Evolutionary conservation across 345 rosid genomes (phyloP).

Genomic region (Eucalyptus grandis): DNA sequence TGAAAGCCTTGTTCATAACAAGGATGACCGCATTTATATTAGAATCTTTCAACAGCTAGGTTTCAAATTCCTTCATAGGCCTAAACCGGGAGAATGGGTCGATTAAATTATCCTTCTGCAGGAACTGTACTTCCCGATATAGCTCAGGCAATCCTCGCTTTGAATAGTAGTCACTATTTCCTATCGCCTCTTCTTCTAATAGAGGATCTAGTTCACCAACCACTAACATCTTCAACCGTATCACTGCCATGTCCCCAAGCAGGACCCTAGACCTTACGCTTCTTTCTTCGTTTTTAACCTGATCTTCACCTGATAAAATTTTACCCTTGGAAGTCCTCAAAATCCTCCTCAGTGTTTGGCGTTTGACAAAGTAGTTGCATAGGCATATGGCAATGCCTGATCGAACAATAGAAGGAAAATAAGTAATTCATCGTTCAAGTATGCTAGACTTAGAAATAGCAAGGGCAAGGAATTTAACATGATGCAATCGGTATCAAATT

Average conservation of each 20-base stretch:
- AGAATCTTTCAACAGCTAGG: constrained; percentile 23
- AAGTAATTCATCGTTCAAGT: constrained; percentile 38
- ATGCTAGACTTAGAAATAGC: constrained; percentile 11
- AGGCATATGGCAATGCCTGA: constrained; percentile 42
- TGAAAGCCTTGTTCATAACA: constrained; percentile 26
- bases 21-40: constrained; percentile 19
- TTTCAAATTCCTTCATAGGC: constrained; percentile 45
- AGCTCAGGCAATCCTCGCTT: no score
- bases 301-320: background rate
- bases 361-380: constrained; percentile 15
- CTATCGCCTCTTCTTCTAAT: background rate
- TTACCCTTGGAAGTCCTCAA: background rate
- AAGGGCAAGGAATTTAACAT: constrained; percentile 10
- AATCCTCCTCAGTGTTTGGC: constrained; percentile 3
- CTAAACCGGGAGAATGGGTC: constrained; percentile 47
- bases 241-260: background rate
- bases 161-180: no score
- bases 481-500: no score
- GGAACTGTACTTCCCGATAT: constrained; percentile 29
- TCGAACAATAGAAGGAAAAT: constrained; percentile 37
- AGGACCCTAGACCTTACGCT: constrained; percentile 1
- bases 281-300: constrained; percentile 10
- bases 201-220: background rate
- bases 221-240: constrained; percentile 5
- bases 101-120: constrained; percentile 37